These are phyloP conservation scores for Lasiodiplodia theobromae DNA, from an alignment of 2,329 filamentous ascomycete genomes.

Conservation along the genomic window DNA sequence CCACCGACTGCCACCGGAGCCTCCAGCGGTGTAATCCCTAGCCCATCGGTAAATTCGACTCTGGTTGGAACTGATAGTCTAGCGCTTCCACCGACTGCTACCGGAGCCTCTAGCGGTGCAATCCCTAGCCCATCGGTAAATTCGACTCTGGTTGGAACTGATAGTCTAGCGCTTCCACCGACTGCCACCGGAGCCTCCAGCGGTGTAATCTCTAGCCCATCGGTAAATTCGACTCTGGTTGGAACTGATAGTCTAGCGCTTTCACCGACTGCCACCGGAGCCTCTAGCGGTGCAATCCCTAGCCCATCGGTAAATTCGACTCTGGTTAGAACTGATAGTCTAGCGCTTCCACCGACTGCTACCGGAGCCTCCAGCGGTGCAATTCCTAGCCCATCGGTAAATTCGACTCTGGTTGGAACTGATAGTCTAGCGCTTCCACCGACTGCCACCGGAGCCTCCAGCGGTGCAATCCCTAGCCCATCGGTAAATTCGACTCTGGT, in stretches of 20 bases:
- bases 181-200: too few relatives aligned
- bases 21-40: not conserved
- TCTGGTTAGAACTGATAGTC: not conserved
- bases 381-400: not conserved
- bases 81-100: not conserved
- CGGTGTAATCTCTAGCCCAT: too few relatives aligned
- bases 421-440: not conserved
- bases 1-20: not conserved
- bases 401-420: not conserved
- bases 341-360: not conserved
- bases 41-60: not conserved
- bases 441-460: not conserved
- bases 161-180: too few relatives aligned
- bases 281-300: too few relatives aligned
- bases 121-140: not conserved
- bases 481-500: not conserved
- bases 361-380: not conserved
- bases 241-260: too few relatives aligned
- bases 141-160: too few relatives aligned
- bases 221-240: too few relatives aligned
- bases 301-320: not conserved
- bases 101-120: not conserved
- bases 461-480: not conserved
- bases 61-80: not conserved
- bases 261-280: too few relatives aligned